Evolutionary conservation across 2,329 filamentous ascomycete genomes (phyloP).

Genomic region (Emmonsiellopsis sp.): DNA sequence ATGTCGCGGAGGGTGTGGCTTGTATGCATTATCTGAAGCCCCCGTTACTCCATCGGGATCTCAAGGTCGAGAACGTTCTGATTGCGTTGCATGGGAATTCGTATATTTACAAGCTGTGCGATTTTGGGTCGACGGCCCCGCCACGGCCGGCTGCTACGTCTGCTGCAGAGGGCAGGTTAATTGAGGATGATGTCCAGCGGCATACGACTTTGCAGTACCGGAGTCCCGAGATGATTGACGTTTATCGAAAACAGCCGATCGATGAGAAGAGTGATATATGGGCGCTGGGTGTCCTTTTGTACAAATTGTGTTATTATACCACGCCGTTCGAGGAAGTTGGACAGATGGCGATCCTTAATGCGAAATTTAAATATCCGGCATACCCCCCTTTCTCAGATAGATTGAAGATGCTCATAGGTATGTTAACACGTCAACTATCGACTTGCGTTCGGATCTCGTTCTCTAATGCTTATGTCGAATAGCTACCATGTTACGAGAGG

Average conservation of each 20-base stretch:
- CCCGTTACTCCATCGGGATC: constrained; percentile 78
- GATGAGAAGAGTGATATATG: constrained; percentile 99
- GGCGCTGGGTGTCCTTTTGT: constrained; percentile 88
- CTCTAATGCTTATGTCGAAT: constrained; percentile 3
- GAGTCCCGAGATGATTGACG: constrained; percentile 97
- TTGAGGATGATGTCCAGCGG: constrained; percentile 94
- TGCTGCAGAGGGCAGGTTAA: constrained; percentile 76
- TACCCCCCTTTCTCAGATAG: constrained; percentile 86
- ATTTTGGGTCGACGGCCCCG: constrained; percentile 86
- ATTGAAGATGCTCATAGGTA: constrained; percentile 83
- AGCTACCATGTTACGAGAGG: constrained; percentile 87
- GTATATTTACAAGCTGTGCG: constrained; percentile 86
- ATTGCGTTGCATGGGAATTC: constrained; percentile 62
- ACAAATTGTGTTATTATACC: constrained; percentile 98
- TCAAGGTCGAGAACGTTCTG: constrained; percentile 97
- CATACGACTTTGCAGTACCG: constrained; percentile 96
- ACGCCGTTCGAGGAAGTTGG: constrained; percentile 97
- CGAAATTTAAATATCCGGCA: constrained; percentile 81
- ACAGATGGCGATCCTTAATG: constrained; percentile 93
- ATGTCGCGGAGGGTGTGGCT: constrained; percentile 90
- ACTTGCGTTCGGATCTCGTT: neutral
- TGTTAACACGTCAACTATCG: constrained; percentile 16
- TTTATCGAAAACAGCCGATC: constrained; percentile 91
- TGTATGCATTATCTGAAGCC: constrained; percentile 99
- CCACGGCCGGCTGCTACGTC: constrained; percentile 78